These are phyloP conservation scores for Arthrobotrys entomopaga DNA, from an alignment of 2,329 filamentous ascomycete genomes.

Conservation along the genomic window DNA sequence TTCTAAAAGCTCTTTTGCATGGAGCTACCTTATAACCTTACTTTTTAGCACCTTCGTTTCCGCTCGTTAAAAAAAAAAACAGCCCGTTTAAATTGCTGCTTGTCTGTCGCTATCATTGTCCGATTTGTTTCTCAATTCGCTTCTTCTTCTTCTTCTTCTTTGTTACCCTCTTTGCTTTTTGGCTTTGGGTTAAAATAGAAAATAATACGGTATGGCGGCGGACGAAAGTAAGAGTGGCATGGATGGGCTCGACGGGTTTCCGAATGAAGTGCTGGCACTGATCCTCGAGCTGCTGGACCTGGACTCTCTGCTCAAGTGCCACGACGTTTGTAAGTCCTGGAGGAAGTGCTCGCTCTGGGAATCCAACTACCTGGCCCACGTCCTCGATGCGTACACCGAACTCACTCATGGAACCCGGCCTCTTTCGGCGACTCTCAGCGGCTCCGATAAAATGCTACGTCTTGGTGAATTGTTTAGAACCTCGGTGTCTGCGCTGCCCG, in stretches of 20 bases:
- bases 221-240: slow-evolving; percentile 39
- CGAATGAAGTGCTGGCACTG: slow-evolving; percentile 45
- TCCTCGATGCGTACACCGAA: slow-evolving; percentile 47
- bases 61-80: slow-evolving; percentile 38
- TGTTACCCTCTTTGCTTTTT: slow-evolving; percentile 8
- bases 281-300: slow-evolving; percentile 52
- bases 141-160: slow-evolving; percentile 5
- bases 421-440: slow-evolving; percentile 31
- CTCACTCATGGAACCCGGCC: slow-evolving; percentile 50
- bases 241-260: slow-evolving; percentile 46
- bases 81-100: slow-evolving; percentile 34
- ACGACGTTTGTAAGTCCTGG: slow-evolving; percentile 54
- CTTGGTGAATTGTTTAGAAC: slow-evolving; percentile 44
- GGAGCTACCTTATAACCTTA: slow-evolving; percentile 17
- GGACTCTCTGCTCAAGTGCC: slow-evolving; percentile 51
- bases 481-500: slow-evolving; percentile 49
- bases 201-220: slow-evolving; percentile 38
- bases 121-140: slow-evolving; percentile 23
- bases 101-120: slow-evolving; percentile 33
- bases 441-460: slow-evolving; percentile 7
- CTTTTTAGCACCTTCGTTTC: slow-evolving; percentile 14
- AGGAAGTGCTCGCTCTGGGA: slow-evolving; percentile 45
- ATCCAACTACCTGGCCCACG: slow-evolving; percentile 49
- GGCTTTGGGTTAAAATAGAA: slow-evolving; percentile 9
- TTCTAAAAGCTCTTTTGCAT: slow-evolving; percentile 23